Percentiles rank a stretch among this genome's conserved stretches.
Conservation (phyloP, 371 early-diverging fungal genomes). For the Apophysomyces trapeziformis region DNA sequence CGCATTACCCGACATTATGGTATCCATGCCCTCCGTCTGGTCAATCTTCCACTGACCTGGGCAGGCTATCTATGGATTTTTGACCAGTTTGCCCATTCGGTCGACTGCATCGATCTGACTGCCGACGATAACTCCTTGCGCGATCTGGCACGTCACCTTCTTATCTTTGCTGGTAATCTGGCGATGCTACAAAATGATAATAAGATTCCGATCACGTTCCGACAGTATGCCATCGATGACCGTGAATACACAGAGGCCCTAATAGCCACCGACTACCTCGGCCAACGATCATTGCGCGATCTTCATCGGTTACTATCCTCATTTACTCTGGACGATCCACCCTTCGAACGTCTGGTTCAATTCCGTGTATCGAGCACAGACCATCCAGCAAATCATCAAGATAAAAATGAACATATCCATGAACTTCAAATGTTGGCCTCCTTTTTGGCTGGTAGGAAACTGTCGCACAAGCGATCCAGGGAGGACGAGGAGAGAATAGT, state of each 20-base stretch:
- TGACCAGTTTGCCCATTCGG: conserved; percentile 52
- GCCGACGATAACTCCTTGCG: conserved; percentile 17
- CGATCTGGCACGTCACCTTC: conserved; percentile 34
- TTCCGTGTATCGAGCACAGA: conserved; percentile 27
- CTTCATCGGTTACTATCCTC: conserved; percentile 19
- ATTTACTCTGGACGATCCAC: conserved; percentile 45
- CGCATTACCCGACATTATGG: conserved; percentile 47
- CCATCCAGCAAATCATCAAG: conserved; percentile 16
- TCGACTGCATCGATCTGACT: conserved; percentile 33
- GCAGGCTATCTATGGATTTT: conserved; percentile 42
- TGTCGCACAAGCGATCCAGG: conserved; percentile 14
- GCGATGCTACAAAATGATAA: conserved; percentile 41
- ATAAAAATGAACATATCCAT: conserved; percentile 17
- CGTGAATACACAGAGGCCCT: conserved; percentile 22
- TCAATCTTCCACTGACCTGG: conserved; percentile 40
- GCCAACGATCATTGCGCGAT: conserved; percentile 25
- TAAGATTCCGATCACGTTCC: conserved; percentile 47
- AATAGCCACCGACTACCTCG: conserved; percentile 27
- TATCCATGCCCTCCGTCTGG: conserved; percentile 32
- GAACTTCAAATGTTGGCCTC: conserved; percentile 27
- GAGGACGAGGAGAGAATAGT: conserved; percentile 4
- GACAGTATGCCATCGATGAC: conserved; percentile 42
- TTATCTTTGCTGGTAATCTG: conserved; percentile 45
- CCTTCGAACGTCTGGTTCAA: conserved; percentile 40
- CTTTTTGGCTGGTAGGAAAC: conserved; percentile 26